Base-by-base conservation (phyloP, 2,329 filamentous ascomycete species). In the Stromatinia cepivora region DNA sequence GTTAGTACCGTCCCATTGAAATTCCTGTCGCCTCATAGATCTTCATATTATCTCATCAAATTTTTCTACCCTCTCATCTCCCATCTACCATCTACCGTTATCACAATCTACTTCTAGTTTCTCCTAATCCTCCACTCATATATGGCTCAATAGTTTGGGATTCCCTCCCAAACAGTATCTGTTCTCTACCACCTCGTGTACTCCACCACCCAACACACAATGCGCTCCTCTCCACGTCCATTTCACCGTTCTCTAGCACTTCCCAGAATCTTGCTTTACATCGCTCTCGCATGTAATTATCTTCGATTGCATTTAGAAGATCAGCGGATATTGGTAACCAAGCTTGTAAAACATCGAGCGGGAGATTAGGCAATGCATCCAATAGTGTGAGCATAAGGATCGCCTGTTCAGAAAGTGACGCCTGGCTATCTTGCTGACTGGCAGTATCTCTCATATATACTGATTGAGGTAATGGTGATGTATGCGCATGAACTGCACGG, bases 171-270 rank as follows among this genome's bases (percentile, higher is more conserved):
- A 73, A 75, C 22, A 78, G 59, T 4, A 78, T 75, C 25, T 67
- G 72, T 25, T 77, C 73, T 64, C 76, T 73, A 11, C 77, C 76
- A 25, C 82, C 81, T 36, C 86, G 88, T 46, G 72, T 77, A 50
- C 83, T 86, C 90, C 90, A 92, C 90, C 90, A 92, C 6, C 83
- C 84, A 56, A 91, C 88, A 74, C 88, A 90, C 66, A 87, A 81
- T 71, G 86, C 83, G 31, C 88, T 88, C 58, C 89, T 83, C 73
- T 90, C 87, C 39, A 90, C 84, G 79, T 92, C 89, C 88, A 92
- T 90, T 77, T 91, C 89, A 1, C 89, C 89, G 71, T 84, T 84
- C 62, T 78, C 77, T 17, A 92, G 74, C 2, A 87, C 84, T 70
- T 90, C 87, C 90, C 90, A 92, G 74, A 91, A 88, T 66, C 89